Evolutionary conservation across 2,329 filamentous ascomycete genomes (phyloP).

Genomic region (Paecilomyces variotii): DNA sequence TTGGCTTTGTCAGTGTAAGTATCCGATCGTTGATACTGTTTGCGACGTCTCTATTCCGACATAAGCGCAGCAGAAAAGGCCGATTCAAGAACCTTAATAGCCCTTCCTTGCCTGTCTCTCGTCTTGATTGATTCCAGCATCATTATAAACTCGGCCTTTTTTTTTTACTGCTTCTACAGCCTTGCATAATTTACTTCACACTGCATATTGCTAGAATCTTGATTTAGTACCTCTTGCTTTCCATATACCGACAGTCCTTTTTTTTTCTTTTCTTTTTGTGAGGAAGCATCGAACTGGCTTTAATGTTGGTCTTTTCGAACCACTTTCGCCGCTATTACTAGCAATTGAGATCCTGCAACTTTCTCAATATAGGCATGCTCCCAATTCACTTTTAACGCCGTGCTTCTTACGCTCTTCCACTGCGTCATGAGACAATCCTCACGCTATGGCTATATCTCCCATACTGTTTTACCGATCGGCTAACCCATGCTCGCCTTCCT

Average conservation of each 20-base stretch:
- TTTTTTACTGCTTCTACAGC: background rate
- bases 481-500: conserved; percentile 9
- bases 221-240: background rate
- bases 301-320: background rate
- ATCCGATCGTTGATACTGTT: conserved; percentile 31
- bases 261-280: background rate
- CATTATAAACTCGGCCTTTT: background rate
- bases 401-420: background rate
- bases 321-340: background rate
- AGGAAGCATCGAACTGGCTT: background rate
- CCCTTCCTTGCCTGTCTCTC: conserved; percentile 21
- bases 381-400: background rate
- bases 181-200: background rate
- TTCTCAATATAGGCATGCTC: background rate
- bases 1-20: conserved; percentile 73
- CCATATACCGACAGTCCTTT: background rate
- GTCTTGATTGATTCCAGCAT: conserved; percentile 23
- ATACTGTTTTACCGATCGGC: conserved; percentile 1
- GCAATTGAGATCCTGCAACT: background rate
- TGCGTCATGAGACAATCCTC: background rate
- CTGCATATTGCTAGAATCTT: background rate
- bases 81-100: conserved; percentile 14
- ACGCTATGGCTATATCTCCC: background rate
- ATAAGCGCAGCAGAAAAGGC: conserved; percentile 12
- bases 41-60: conserved; percentile 19